Evolutionary conservation across 805 yeast species (phyloP).

Genomic region (Ogataea naganishii): DNA sequence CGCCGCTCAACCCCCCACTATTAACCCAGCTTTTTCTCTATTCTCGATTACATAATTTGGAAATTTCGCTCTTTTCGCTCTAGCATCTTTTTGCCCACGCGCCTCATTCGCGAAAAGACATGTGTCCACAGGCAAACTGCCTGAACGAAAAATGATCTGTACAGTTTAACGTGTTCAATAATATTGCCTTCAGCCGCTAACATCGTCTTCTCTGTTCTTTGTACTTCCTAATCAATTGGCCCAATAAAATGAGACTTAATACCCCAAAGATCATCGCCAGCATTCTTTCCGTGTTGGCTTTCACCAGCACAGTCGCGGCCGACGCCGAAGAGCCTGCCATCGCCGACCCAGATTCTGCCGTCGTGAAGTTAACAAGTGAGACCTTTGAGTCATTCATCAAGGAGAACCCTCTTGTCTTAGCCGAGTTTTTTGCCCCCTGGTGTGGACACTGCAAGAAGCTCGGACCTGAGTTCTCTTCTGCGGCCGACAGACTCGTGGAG

Average conservation of each 20-base stretch:
- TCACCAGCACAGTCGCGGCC: slow-evolving; percentile 15
- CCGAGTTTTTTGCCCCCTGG: slow-evolving; percentile 95
- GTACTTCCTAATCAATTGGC: slow-evolving; percentile 1
- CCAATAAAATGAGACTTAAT: slow-evolving; percentile 29
- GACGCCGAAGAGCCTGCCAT: slow-evolving; percentile 49
- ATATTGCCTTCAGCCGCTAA: no score
- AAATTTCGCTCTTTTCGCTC: no score
- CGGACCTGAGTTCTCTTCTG: slow-evolving; percentile 72
- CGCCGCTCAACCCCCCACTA: no score
- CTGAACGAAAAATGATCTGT: no score
- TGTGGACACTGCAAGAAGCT: slow-evolving; percentile 92
- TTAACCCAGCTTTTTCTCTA: no score
- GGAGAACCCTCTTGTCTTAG: slow-evolving; percentile 69
- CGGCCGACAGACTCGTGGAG: slow-evolving; percentile 55
- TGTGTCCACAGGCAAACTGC: no score
- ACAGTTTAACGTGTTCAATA: no score
- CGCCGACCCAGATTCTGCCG: slow-evolving; percentile 81
- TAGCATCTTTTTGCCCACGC: no score
- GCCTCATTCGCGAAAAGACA: no score
- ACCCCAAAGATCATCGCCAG: slow-evolving; percentile 29
- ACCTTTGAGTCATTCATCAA: slow-evolving; percentile 58
- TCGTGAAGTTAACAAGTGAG: slow-evolving; percentile 64
- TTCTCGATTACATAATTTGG: no score
- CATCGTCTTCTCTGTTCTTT: no score
- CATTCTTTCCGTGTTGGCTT: slow-evolving; percentile 27